phyloP scores from a whole-genome alignment of 2,329 filamentous ascomycete genomes.

The Aureobasidium sp. region DNA sequence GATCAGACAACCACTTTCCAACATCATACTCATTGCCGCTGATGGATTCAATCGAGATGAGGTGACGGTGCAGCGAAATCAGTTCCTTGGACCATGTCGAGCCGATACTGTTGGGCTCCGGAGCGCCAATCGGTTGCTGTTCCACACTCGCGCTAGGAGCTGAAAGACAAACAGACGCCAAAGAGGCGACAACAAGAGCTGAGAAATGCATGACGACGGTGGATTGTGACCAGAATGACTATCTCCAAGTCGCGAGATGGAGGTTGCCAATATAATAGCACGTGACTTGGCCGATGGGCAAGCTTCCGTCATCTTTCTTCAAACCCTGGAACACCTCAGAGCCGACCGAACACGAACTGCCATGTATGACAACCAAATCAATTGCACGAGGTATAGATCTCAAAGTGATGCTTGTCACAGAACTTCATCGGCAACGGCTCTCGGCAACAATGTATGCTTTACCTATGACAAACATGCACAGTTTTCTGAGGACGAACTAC shows the following conservation, averaged over 20 bases:
- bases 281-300: not conserved
- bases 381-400: not conserved
- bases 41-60: slow-evolving; percentile 67
- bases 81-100: slow-evolving; percentile 36
- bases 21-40: slow-evolving; percentile 59
- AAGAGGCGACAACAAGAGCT: not conserved
- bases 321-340: too few species aligned
- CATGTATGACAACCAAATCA: not conserved
- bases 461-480: not conserved
- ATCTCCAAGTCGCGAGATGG: too few species aligned
- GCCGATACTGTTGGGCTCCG: not conserved
- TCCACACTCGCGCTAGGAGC: not conserved
- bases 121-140: slow-evolving; percentile 3
- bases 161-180: not conserved
- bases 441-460: not conserved
- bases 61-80: slow-evolving; percentile 62
- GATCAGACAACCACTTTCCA: slow-evolving; percentile 58
- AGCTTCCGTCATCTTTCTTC: not conserved
- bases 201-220: not conserved
- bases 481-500: not conserved
- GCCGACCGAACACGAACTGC: not conserved
- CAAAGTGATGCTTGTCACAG: not conserved
- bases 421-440: not conserved
- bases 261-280: not conserved
- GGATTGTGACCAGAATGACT: not conserved